phyloP scores from a whole-genome alignment of 345 rosid genomes.

The Sonneratia alba region DNA sequence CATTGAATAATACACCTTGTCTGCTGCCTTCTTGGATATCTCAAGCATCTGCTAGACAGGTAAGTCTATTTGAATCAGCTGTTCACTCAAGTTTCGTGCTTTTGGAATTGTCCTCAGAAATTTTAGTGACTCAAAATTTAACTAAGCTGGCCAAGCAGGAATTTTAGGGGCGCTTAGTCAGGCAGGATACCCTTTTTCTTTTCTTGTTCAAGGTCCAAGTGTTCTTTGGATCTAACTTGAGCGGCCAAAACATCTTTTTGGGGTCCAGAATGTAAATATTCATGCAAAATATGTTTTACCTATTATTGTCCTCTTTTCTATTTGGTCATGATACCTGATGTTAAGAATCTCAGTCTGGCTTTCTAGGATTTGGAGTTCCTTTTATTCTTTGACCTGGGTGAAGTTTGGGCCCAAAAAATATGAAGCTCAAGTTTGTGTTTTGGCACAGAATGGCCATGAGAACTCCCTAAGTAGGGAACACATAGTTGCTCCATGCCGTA shows the following conservation, averaged over 20 bases:
- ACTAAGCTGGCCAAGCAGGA: background rate
- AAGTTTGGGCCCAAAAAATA: background rate
- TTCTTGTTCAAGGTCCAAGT: background rate
- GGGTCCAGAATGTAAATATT: background rate
- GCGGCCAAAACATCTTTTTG: background rate
- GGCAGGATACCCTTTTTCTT: background rate
- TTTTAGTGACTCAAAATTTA: background rate
- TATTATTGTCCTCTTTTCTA: background rate
- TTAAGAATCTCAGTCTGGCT: background rate
- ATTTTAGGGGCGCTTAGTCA: background rate
- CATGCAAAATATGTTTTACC: background rate
- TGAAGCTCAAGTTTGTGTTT: background rate
- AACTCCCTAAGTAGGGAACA: background rate
- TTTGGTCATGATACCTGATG: background rate
- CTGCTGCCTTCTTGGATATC: conserved; percentile 97
- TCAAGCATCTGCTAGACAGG: conserved; percentile 90
- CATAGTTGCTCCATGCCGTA: background rate
- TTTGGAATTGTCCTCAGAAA: background rate
- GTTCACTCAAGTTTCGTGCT: background rate
- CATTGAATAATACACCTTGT: conserved; percentile 97
- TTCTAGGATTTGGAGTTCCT: background rate
- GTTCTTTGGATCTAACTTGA: background rate
- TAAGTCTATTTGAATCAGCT: conserved; percentile 22
- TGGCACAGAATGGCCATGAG: background rate
- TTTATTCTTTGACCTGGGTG: background rate